A percentile compares a stretch with the other conserved stretches of the same genome.
These are phyloP conservation scores for Brettanomyces custersianus DNA, from an alignment of 805 yeast genomes.

Conservation along the genomic window DNA sequence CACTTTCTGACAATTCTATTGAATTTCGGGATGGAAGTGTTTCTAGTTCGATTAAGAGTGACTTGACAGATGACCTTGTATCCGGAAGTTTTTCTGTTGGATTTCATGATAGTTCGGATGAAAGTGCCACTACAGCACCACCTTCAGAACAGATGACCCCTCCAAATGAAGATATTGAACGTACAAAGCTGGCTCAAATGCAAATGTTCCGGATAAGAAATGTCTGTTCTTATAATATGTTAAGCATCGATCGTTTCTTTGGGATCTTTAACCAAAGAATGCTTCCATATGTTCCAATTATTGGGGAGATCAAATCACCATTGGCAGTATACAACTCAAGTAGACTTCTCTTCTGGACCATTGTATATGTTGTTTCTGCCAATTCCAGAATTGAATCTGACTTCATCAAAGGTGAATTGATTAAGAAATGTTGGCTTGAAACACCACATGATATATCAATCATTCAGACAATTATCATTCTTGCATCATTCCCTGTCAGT, in stretches of 20 bases:
- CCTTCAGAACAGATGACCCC: background rate
- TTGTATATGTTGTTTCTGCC: constrained; percentile 14
- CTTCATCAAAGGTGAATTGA: constrained; percentile 11
- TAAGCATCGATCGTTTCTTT: constrained; percentile 10
- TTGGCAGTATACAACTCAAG: constrained; percentile 12
- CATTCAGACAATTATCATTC: constrained; percentile 18
- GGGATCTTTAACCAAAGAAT: constrained; percentile 14
- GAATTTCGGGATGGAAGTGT: too few relatives aligned
- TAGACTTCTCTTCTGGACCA: constrained; percentile 25
- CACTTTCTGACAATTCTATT: constrained; percentile 2
- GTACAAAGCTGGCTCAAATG: background rate
- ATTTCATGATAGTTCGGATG: too few relatives aligned
- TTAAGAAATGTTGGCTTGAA: background rate
- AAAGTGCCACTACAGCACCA: background rate
- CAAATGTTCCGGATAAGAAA: constrained; percentile 7
- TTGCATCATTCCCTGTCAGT: constrained; percentile 20
- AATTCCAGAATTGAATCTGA: constrained; percentile 11
- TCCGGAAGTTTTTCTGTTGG: background rate
- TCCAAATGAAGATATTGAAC: background rate
- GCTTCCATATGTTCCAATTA: constrained; percentile 18
- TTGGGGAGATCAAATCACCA: constrained; percentile 17
- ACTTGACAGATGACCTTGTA: background rate
- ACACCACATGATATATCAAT: constrained; percentile 7
- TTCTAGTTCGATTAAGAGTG: background rate
- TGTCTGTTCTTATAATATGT: constrained; percentile 5